Conservation (phyloP, 371 early-diverging fungal species). For the Mucor sp. region DNA sequence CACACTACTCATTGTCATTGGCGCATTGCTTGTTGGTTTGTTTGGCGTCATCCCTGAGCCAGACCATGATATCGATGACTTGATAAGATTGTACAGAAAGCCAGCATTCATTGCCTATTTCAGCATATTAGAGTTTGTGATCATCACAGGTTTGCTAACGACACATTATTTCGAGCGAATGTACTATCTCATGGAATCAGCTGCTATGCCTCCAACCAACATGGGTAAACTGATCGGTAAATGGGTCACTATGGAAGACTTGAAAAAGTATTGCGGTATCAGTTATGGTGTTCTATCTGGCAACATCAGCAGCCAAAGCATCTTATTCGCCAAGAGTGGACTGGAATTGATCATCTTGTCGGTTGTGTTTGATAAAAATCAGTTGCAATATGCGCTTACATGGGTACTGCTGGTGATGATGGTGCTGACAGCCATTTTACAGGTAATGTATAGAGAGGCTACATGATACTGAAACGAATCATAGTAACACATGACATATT, state of each 20-base stretch:
- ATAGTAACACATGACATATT: conserved; percentile 8
- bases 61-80: conserved; percentile 69
- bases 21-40: conserved; percentile 70
- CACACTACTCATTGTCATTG: conserved; percentile 71
- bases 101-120: conserved; percentile 77
- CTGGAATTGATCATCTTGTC: conserved; percentile 73
- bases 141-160: conserved; percentile 51
- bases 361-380: conserved; percentile 62
- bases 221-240: conserved; percentile 22
- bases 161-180: conserved; percentile 55
- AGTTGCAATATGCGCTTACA: conserved; percentile 70
- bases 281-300: conserved; percentile 74
- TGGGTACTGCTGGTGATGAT: conserved; percentile 72
- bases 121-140: conserved; percentile 55
- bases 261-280: conserved; percentile 44
- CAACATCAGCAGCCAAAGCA: conserved; percentile 74
- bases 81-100: conserved; percentile 69
- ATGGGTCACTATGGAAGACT: conserved; percentile 30
- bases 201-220: conserved; percentile 21
- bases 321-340: conserved; percentile 83
- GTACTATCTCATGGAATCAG: conserved; percentile 32
- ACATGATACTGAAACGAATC: not conserved
- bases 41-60: conserved; percentile 82
- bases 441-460: conserved; percentile 53
- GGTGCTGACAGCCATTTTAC: conserved; percentile 66